phyloP scores from a whole-genome alignment of 129 eudicot species.

The Erigeron canadensis region DNA sequence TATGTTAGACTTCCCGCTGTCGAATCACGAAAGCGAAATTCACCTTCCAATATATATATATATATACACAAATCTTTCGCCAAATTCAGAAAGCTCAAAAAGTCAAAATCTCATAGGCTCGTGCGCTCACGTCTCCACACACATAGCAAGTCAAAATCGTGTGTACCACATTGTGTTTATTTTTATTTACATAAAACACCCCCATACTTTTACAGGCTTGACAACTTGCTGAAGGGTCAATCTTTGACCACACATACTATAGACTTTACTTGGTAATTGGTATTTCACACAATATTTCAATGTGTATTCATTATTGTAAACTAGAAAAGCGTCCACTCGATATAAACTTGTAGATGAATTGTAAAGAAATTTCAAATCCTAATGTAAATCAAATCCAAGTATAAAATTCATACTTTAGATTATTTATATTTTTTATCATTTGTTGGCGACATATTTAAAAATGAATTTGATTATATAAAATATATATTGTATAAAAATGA shows the following conservation, averaged over 20 bases:
- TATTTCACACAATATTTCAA: background rate
- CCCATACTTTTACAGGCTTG: slow-evolving; percentile 4
- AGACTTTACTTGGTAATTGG: background rate
- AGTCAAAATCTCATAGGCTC: slow-evolving; percentile 30
- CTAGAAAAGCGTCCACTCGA: too few relatives aligned
- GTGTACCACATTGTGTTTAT: slow-evolving; percentile 32
- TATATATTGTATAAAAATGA: too few relatives aligned
- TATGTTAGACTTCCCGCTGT: too few relatives aligned
- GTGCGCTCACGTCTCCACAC: slow-evolving; percentile 49
- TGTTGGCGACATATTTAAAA: too few relatives aligned
- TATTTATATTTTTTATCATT: too few relatives aligned
- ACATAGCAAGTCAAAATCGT: slow-evolving; percentile 35
- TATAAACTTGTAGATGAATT: too few relatives aligned
- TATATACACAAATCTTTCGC: slow-evolving; percentile 14
- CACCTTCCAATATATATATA: background rate
- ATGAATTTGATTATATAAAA: too few relatives aligned
- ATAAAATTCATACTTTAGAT: too few relatives aligned
- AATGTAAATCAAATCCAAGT: too few relatives aligned
- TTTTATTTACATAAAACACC: slow-evolving; percentile 18
- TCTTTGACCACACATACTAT: background rate
- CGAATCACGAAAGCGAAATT: too few relatives aligned
- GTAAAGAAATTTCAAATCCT: too few relatives aligned
- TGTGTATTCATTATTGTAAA: background rate
- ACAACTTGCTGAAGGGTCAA: background rate
- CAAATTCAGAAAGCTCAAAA: background rate